Evolutionary conservation across 1,284 basidiomycete species (phyloP).

Genomic region (Cryptococcus sp.): DNA sequence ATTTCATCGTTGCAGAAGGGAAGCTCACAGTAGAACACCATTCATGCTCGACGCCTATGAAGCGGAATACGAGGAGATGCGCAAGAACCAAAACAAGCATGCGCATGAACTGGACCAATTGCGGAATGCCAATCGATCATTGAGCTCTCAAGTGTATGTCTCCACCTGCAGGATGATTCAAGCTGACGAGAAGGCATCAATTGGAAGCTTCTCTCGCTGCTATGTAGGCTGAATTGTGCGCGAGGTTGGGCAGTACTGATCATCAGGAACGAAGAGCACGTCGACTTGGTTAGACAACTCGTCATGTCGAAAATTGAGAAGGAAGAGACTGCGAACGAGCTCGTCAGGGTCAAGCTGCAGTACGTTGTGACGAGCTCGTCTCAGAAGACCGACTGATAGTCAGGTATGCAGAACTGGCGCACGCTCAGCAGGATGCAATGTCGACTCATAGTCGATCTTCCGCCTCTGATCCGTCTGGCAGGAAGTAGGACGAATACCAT

Average conservation of each 20-base stretch:
- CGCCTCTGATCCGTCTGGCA: slow-evolving; percentile 4
- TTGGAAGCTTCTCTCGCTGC: slow-evolving; percentile 73
- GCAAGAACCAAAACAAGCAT: slow-evolving; percentile 67
- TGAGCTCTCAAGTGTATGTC: slow-evolving; percentile 74
- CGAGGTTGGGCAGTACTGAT: not conserved
- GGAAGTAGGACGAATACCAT: not conserved
- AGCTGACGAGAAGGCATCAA: slow-evolving; percentile 57
- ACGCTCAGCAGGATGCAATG: slow-evolving; percentile 71
- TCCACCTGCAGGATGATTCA: not conserved
- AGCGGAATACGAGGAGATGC: slow-evolving; percentile 75
- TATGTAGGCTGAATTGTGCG: slow-evolving; percentile 55
- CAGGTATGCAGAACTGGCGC: slow-evolving; percentile 81
- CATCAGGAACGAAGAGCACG: slow-evolving; percentile 45
- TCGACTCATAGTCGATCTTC: slow-evolving; percentile 26
- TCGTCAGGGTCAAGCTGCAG: slow-evolving; percentile 87
- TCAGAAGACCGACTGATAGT: not conserved
- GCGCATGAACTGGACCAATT: slow-evolving; percentile 68
- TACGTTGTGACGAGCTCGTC: slow-evolving; percentile 48
- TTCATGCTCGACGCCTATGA: slow-evolving; percentile 87
- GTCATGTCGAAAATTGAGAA: slow-evolving; percentile 78
- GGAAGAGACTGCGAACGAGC: slow-evolving; percentile 83
- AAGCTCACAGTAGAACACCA: slow-evolving; percentile 55
- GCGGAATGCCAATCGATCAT: slow-evolving; percentile 66
- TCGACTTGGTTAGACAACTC: slow-evolving; percentile 68
- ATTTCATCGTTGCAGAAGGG: not conserved